Conservation (phyloP, 75 land plant species). For the Cunninghamia lanceolata region DNA sequence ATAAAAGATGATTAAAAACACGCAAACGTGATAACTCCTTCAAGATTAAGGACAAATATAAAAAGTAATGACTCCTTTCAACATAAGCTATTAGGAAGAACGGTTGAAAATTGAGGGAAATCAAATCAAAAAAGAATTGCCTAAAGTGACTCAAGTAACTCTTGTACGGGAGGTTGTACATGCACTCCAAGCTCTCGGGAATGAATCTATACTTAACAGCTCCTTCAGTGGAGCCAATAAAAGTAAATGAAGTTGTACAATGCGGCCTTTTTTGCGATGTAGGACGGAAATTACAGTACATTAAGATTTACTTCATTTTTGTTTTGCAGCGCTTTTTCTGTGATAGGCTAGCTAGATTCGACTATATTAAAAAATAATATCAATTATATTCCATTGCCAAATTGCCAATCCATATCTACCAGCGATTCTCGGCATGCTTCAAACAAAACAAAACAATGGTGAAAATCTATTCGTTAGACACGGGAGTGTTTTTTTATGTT, state of each 20-base stretch:
- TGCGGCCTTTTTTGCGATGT: neutral
- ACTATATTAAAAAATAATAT: neutral
- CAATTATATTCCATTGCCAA: neutral
- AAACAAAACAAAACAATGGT: neutral
- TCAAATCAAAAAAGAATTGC: neutral
- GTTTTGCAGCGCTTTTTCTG: neutral
- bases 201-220: too few relatives aligned
- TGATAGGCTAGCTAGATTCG: neutral
- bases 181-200: too few relatives aligned
- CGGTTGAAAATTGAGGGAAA: neutral
- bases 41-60: neutral
- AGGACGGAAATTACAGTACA: neutral
- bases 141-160: too few relatives aligned
- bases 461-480: neutral
- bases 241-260: neutral
- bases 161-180: too few relatives aligned
- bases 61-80: neutral
- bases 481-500: neutral
- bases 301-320: neutral
- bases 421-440: neutral
- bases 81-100: neutral
- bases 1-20: neutral
- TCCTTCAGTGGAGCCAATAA: too few relatives aligned
- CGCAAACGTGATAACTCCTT: neutral
- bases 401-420: neutral